Evolutionary conservation across 768 basidiomycete species (phyloP).

Genomic region (Mycena chlorophos): DNA sequence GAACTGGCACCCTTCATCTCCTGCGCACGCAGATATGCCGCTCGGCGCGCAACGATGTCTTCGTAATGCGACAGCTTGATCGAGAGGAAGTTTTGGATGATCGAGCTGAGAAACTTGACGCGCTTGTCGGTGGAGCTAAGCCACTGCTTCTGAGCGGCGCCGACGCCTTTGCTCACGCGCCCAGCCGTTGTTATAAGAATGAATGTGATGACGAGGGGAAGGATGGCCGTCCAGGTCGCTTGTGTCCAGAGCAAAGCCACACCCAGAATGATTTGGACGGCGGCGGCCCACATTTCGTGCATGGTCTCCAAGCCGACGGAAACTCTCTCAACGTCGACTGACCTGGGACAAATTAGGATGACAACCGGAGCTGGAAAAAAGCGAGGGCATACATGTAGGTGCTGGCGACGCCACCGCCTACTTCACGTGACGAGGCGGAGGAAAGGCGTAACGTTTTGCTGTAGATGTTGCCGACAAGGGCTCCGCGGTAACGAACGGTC

Average conservation of each 20-base stretch:
- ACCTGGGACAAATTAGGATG: background rate
- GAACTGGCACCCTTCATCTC: slow-evolving; percentile 13
- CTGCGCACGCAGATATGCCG: background rate
- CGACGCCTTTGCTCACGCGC: slow-evolving; percentile 7
- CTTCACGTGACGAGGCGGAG: slow-evolving; percentile 1
- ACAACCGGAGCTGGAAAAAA: background rate
- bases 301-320: slow-evolving; percentile 3
- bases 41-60: background rate
- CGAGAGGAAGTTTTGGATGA: slow-evolving; percentile 13
- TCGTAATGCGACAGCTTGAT: slow-evolving; percentile 11
- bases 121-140: slow-evolving; percentile 15
- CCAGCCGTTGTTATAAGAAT: background rate
- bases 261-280: background rate
- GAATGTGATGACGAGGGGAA: slow-evolving; percentile 9
- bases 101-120: slow-evolving; percentile 10
- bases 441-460: slow-evolving; percentile 6
- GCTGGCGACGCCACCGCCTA: slow-evolving; percentile 15
- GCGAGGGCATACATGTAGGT: slow-evolving; percentile 9
- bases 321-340: slow-evolving; percentile 15
- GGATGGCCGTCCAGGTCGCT: slow-evolving; percentile 15
- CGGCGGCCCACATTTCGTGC: slow-evolving; percentile 11
- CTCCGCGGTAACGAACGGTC: slow-evolving; percentile 8
- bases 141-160: slow-evolving; percentile 5
- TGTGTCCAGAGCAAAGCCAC: slow-evolving; percentile 8
- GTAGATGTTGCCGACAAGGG: slow-evolving; percentile 12